Evolutionary conservation across 2,329 filamentous ascomycete genomes (phyloP).

Genomic region (Sordariomycetes sp.): DNA sequence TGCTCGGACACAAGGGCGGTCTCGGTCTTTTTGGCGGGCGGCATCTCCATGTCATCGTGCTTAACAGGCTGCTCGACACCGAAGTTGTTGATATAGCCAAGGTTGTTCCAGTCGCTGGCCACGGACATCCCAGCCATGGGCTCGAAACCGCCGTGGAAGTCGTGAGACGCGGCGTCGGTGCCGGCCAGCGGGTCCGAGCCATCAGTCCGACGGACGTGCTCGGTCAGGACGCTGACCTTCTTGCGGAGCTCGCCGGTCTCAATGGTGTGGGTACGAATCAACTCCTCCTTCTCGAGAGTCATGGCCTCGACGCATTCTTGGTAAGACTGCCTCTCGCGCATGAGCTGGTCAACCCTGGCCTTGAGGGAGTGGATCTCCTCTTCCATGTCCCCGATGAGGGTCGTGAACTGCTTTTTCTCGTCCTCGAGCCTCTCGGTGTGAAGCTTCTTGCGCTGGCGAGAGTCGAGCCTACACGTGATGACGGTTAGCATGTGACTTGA

Average conservation of each 20-base stretch:
- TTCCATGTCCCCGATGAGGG: conserved; percentile 64
- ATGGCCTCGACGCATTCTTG: conserved; percentile 64
- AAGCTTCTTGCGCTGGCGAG: conserved; percentile 93
- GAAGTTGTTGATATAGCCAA: conserved; percentile 60
- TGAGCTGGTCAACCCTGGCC: conserved; percentile 55
- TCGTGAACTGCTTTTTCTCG: conserved; percentile 86
- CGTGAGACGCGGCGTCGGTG: conserved; percentile 12
- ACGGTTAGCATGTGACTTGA: background rate
- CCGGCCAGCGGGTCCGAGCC: conserved; percentile 32
- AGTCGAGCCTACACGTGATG: conserved; percentile 58
- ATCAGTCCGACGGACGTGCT: conserved; percentile 60
- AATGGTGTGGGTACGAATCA: conserved; percentile 76
- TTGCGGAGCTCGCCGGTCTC: conserved; percentile 87
- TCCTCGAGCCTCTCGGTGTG: conserved; percentile 94
- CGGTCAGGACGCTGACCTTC: conserved; percentile 73
- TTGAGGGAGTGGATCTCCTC: conserved; percentile 60
- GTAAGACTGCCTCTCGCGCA: conserved; percentile 61
- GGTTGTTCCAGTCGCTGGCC: conserved; percentile 70
- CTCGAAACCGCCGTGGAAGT: conserved; percentile 50
- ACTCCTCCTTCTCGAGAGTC: conserved; percentile 79
- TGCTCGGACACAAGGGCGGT: conserved; percentile 22
- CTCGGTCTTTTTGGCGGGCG: conserved; percentile 31
- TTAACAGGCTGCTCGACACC: conserved; percentile 48
- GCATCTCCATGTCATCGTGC: conserved; percentile 38
- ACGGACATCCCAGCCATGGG: conserved; percentile 79